Conservation (phyloP, 2,329 filamentous ascomycete species). For the Capronia coronata region DNA sequence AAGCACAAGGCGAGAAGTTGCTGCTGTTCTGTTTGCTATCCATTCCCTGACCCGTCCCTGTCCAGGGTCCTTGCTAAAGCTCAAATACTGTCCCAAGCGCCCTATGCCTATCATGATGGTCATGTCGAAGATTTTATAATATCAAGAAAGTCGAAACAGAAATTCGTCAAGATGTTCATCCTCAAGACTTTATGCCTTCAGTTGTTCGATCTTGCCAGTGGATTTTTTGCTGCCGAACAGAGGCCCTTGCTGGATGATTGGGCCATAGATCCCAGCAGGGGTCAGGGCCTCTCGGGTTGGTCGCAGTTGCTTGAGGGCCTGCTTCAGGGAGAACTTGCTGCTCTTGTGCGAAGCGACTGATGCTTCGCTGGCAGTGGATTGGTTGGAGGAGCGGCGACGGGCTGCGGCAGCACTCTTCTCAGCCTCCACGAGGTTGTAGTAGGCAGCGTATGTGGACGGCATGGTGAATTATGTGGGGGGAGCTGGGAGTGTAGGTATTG, state of each 20-base stretch:
- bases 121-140: neutral
- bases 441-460: conserved; percentile 22
- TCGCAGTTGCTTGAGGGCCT: conserved; percentile 20
- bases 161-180: conserved; percentile 5
- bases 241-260: conserved; percentile 19
- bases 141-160: conserved; percentile 3
- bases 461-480: conserved; percentile 13
- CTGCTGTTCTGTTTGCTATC: neutral
- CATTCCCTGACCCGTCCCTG: too few species aligned
- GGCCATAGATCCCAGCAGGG: conserved; percentile 22
- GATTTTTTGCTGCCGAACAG: conserved; percentile 15
- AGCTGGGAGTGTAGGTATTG: conserved; percentile 6
- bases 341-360: conserved; percentile 12
- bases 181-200: conserved; percentile 4
- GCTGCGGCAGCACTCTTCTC: conserved; percentile 13
- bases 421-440: conserved; percentile 22
- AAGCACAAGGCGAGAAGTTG: neutral
- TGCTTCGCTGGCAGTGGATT: conserved; percentile 9
- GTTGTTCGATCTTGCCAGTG: neutral
- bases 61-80: neutral
- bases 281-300: conserved; percentile 18
- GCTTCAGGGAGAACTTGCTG: conserved; percentile 18
- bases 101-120: neutral
- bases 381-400: conserved; percentile 16
- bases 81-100: neutral